Conservation (phyloP, 225 moss, liverwort and hornwort genomes). For the Asterella californica region DNA sequence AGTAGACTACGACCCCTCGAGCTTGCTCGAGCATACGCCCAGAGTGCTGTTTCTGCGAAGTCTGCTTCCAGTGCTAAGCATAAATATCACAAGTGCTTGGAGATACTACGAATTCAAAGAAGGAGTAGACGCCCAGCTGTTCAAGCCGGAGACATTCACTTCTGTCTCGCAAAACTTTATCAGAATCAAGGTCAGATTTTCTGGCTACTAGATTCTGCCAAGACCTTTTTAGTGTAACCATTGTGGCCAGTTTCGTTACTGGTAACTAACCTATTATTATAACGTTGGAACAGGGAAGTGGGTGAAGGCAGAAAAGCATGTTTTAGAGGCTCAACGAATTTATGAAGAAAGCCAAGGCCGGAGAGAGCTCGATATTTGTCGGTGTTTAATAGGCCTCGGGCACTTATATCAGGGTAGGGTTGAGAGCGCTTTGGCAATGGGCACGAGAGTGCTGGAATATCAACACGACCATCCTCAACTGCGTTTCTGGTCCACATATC, state of each 20-base stretch:
- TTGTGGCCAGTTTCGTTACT: not conserved
- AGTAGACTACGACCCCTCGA: constrained; percentile 39
- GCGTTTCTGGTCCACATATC: constrained; percentile 40
- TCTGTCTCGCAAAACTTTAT: constrained; percentile 30
- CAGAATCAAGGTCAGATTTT: constrained; percentile 37
- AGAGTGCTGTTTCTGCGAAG: constrained; percentile 39
- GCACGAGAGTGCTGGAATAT: constrained; percentile 24
- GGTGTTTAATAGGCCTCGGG: constrained; percentile 38
- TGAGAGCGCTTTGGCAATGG: constrained; percentile 36
- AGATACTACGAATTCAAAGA: constrained; percentile 24
- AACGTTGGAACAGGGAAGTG: constrained; percentile 35
- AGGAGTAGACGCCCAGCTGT: constrained; percentile 25
- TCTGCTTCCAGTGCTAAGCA: constrained; percentile 26
- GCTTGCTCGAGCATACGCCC: constrained; percentile 40
- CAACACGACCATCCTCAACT: constrained; percentile 47
- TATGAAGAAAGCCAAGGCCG: constrained; percentile 43
- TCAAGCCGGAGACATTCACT: constrained; percentile 47
- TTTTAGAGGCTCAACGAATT: constrained; percentile 31
- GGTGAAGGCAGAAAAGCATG: constrained; percentile 40
- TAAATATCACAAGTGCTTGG: constrained; percentile 26
- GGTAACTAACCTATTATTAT: not conserved
- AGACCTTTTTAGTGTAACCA: not conserved
- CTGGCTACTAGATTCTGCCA: not conserved
- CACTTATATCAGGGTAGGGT: constrained; percentile 51
- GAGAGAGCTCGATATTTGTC: constrained; percentile 43